Conservation (phyloP, 106 monocot genomes). For the Dioscorea alata region DNA sequence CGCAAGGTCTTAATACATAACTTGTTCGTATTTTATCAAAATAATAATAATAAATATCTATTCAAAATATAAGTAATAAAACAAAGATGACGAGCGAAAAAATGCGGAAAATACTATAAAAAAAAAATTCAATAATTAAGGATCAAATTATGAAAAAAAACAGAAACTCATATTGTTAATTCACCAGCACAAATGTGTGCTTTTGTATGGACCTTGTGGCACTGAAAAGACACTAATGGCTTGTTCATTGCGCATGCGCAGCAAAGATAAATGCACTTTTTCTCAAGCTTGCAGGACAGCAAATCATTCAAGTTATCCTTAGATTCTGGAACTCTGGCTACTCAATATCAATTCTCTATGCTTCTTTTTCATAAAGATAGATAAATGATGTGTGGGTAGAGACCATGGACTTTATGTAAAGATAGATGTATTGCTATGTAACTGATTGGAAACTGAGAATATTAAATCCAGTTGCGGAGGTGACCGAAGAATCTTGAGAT, state of each 20-base stretch:
- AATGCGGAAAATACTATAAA: too few relatives aligned
- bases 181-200: slow-evolving; percentile 94
- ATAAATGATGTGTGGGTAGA: background rate
- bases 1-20: too few relatives aligned
- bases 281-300: slow-evolving; percentile 83
- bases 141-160: too few relatives aligned
- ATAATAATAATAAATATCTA: too few relatives aligned
- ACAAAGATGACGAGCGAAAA: too few relatives aligned
- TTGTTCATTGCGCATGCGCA: slow-evolving; percentile 66
- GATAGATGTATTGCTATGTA: background rate
- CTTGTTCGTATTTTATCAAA: too few relatives aligned
- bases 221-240: slow-evolving; percentile 98
- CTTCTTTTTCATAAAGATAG: background rate
- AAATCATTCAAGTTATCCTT: slow-evolving; percentile 66
- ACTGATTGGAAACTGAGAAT: background rate
- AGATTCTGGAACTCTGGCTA: background rate
- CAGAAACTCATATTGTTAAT: too few relatives aligned
- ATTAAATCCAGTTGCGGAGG: too few relatives aligned
- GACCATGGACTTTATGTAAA: background rate
- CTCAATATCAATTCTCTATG: background rate
- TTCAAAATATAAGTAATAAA: too few relatives aligned
- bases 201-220: slow-evolving; percentile 91
- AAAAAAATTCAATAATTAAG: too few relatives aligned
- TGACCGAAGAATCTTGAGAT: background rate
- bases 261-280: slow-evolving; percentile 95